These are phyloP conservation scores for Globisporangium nunn DNA, from an alignment of 352 stramenopile species.

Conservation along the genomic window DNA sequence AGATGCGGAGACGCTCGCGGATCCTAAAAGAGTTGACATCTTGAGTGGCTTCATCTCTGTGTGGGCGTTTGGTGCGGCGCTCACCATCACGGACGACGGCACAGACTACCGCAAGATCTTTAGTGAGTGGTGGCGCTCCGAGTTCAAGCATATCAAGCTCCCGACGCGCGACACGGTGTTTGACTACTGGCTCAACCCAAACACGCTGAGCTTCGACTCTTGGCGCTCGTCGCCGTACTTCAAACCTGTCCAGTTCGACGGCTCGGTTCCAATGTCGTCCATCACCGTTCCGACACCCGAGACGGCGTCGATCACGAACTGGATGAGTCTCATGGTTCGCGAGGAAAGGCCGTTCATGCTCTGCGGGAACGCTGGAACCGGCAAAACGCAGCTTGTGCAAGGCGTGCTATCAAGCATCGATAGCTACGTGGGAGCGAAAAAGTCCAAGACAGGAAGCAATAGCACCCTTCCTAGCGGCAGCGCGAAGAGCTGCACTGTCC, in stretches of 20 bases:
- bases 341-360: slow-evolving; percentile 93
- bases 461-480: too few species aligned
- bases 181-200: slow-evolving; percentile 94
- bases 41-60: slow-evolving; percentile 90
- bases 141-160: slow-evolving; percentile 94
- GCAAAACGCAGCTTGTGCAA: slow-evolving; percentile 93
- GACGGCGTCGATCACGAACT: slow-evolving; percentile 90
- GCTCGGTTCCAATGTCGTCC: slow-evolving; percentile 64
- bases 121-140: slow-evolving; percentile 90
- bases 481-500: slow-evolving; percentile 41
- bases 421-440: slow-evolving; percentile 20
- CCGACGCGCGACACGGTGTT: slow-evolving; percentile 93
- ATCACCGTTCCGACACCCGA: slow-evolving; percentile 92
- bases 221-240: slow-evolving; percentile 93
- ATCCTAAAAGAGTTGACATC: slow-evolving; percentile 68
- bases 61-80: slow-evolving; percentile 88
- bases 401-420: slow-evolving; percentile 62
- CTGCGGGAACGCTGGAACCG: slow-evolving; percentile 86
- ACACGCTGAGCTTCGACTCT: slow-evolving; percentile 84
- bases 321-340: slow-evolving; percentile 91
- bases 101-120: slow-evolving; percentile 92
- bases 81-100: slow-evolving; percentile 89
- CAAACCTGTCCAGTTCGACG: slow-evolving; percentile 68
- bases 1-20: slow-evolving; percentile 52
- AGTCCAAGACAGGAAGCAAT: slow-evolving; percentile 1